Evolutionary conservation across 1,139 yeast species (phyloP).

Genomic region (Nakaseomyces kungkrabaensis): DNA sequence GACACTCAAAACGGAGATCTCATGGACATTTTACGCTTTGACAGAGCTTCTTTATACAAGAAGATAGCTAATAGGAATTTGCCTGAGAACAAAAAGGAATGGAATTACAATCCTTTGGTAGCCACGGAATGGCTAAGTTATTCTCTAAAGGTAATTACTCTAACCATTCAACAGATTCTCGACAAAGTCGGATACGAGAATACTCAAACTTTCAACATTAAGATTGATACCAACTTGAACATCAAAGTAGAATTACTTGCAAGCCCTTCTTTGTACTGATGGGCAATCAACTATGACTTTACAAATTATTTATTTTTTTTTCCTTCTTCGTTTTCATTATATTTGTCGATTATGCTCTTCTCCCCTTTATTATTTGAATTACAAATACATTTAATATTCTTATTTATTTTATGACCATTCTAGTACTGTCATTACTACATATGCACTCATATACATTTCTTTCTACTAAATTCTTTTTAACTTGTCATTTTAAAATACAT

Average conservation of each 20-base stretch:
- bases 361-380: too few relatives aligned
- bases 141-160: neutral
- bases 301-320: too few relatives aligned
- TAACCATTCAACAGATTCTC: neutral
- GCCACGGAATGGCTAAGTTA: slow-evolving; percentile 22
- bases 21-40: slow-evolving; percentile 16
- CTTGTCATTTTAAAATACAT: too few relatives aligned
- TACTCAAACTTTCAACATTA: slow-evolving; percentile 15
- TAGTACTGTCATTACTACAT: too few relatives aligned
- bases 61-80: slow-evolving; percentile 8
- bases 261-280: neutral
- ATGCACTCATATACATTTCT: too few relatives aligned
- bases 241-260: neutral
- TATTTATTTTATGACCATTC: too few relatives aligned
- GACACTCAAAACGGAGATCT: slow-evolving; percentile 19
- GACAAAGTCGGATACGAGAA: neutral
- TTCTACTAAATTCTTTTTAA: too few relatives aligned
- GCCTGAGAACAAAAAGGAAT: slow-evolving; percentile 10
- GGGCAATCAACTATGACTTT: too few relatives aligned
- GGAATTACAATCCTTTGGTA: slow-evolving; percentile 20
- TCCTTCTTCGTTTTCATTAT: too few relatives aligned
- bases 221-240: slow-evolving; percentile 8
- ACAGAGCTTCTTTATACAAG: slow-evolving; percentile 14
- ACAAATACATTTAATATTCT: too few relatives aligned
- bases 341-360: too few relatives aligned